Evolutionary conservation across 768 basidiomycete genomes (phyloP), one percentile per base, ranked within the genome.

Genomic region (Boletus tomentosulus): DNA sequence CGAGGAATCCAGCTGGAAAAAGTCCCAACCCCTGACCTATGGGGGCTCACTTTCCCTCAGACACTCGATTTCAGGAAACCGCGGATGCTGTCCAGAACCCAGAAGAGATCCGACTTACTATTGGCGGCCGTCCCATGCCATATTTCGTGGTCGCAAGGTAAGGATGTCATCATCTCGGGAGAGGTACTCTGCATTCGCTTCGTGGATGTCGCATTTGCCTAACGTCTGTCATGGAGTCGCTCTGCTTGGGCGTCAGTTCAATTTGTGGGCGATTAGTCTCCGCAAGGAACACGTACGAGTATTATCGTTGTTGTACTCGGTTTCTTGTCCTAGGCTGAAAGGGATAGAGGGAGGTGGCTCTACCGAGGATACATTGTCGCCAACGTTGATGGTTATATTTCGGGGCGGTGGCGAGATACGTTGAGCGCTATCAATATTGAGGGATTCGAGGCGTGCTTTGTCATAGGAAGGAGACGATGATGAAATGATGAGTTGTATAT

Each of bases 171-270:
- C 47, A 71, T 92, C 30, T 77, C 81, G 12, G 90, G 90, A 63
- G 87, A 92, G 76, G 89, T 89, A 56, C 51, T 15, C 33, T n/a
- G 9, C 15, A 19, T 15, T 38, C 38, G 4, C 28, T 49, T 33
- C 10, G 13, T 38, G 38, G 33, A 41, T n/a, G 31, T 11, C 25
- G 24, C n/a, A 8, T 41, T 60, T 35, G 54, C 13, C 54, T 52
- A 27, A 57, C 49, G 43, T 50, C 19, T n/a, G n/a, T 10, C 19
- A 54, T 19, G 92, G 89, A 90, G 92, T 5, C 92, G 94, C 70
- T 94, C 92, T 8, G 84, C 90, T 13, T 95, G 92, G 92, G 92
- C 19, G 92, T 24, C 85, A 89, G 58, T 95, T 93, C 71, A 84
- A 78, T 54, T 68, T 95, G 25, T 72, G 92, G 8, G 81, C 91